Percentiles rank a stretch among this genome's conserved stretches.
Evolutionary conservation across 768 basidiomycete genomes (phyloP).

Genomic region (Agrocybe chaxingu): DNA sequence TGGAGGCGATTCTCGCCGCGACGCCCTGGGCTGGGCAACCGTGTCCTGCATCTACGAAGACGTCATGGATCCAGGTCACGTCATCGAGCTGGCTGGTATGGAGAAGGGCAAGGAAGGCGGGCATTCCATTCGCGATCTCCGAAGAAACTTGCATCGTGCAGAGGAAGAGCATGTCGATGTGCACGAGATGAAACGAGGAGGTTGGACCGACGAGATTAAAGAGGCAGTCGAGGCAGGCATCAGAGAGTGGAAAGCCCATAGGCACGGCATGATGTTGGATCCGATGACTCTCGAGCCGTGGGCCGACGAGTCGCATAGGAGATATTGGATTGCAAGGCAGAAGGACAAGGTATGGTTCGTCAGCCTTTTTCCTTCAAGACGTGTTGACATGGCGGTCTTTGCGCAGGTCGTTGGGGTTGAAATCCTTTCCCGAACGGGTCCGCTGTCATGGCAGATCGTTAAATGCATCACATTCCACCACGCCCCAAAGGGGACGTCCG

Average conservation of each 20-base stretch:
- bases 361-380: not conserved
- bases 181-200: not conserved
- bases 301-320: constrained; percentile 1
- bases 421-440: not conserved
- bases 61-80: not conserved
- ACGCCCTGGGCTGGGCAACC: constrained; percentile 3
- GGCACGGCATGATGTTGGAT: not conserved
- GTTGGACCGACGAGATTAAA: not conserved
- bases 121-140: too few species aligned
- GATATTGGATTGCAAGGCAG: constrained; percentile 2
- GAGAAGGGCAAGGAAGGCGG: too few species aligned
- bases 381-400: not conserved
- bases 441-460: constrained; percentile 2
- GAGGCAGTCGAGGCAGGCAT: not conserved
- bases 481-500: not conserved
- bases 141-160: not conserved
- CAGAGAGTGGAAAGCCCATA: not conserved
- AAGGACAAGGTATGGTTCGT: not conserved
- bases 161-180: not conserved
- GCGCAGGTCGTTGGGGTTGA: constrained; percentile 1
- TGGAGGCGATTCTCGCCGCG: constrained; percentile 3
- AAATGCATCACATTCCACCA: constrained; percentile 3
- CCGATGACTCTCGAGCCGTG: not conserved
- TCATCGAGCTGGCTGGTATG: not conserved
- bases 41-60: constrained; percentile 2